Conservation (phyloP, 495 filamentous ascomycete species). For the Oidiodendron maius region DNA sequence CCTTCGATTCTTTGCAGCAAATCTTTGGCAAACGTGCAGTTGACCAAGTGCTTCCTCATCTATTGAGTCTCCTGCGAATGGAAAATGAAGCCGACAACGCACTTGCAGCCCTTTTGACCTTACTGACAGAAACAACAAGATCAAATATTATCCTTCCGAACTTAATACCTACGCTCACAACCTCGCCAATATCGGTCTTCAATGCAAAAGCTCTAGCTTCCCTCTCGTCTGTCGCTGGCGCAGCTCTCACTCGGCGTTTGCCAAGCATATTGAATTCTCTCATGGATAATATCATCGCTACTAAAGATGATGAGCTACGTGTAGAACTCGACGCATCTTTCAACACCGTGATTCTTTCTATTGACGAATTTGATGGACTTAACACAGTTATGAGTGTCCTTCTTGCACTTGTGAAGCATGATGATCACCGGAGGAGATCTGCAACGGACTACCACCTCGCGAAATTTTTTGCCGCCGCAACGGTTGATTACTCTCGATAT, state of each 20-base stretch:
- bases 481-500: constrained; percentile 88
- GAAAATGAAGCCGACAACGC: constrained; percentile 89
- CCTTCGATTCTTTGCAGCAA: constrained; percentile 90
- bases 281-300: constrained; percentile 82
- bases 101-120: constrained; percentile 81
- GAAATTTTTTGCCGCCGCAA: constrained; percentile 77
- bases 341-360: constrained; percentile 80
- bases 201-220: constrained; percentile 92
- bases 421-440: constrained; percentile 79
- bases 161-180: constrained; percentile 85
- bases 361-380: constrained; percentile 93
- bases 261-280: constrained; percentile 85
- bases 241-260: constrained; percentile 81
- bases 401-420: constrained; percentile 78
- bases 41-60: constrained; percentile 88
- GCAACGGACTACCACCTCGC: constrained; percentile 74
- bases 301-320: constrained; percentile 68
- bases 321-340: constrained; percentile 73
- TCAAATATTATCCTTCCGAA: constrained; percentile 96
- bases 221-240: constrained; percentile 80
- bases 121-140: constrained; percentile 87
- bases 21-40: constrained; percentile 89
- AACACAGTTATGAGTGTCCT: constrained; percentile 93
- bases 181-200: constrained; percentile 87
- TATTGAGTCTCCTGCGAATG: constrained; percentile 77